Evolutionary conservation across 306 rosid species (phyloP), one percentile per base, ranked within the genome.

Genomic region (Cicer chorassanicum): DNA sequence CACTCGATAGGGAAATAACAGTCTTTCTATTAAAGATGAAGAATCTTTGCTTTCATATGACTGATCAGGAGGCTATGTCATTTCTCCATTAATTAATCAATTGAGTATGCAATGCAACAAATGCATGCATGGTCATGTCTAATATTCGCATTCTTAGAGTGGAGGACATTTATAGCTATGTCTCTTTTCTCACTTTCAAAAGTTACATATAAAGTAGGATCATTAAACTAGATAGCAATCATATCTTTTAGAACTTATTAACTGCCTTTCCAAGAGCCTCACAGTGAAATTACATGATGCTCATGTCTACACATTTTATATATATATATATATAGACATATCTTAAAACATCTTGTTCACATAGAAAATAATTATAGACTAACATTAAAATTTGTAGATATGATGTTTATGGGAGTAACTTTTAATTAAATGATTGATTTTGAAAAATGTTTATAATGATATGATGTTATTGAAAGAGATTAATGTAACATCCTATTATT

Each of bases 111-210:
- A 41, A 41, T 41, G 15, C 13, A 57, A 54, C 13, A 24, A 54
- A 36, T 84, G 83, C 83, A 84, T 81, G 83, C 80, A 81, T 77
- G 84, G 80, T 54, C 62, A 29, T 68, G 64, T 68, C 43, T 68
- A 67, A 60, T 29, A 29, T 57, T 80, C 6, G 74, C 82, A 80
- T 80, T 57, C 80, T 84, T 83, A 74, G 68, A 63, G 77, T 56
- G 51, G 72, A 71, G 79, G 69, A 24, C 78, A 80, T 75, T 74
- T 80, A 61, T 69, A 38, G 11, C 16, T 75, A 9, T 74, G 14
- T 43, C 63, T 68, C 67, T 68, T 79, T 79, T 50, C 84, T 75
- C 72, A 56, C 79, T 83, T 75, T 79, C 79, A 75, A 60, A 60
- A 73, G 70, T 72, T 65, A 65, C 11, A 5, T 14, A 1, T 5